Percentiles rank a stretch among this genome's conserved stretches.
Evolutionary conservation across 2,329 filamentous ascomycete genomes (phyloP).

Genomic region (Aspergillus sojae): DNA sequence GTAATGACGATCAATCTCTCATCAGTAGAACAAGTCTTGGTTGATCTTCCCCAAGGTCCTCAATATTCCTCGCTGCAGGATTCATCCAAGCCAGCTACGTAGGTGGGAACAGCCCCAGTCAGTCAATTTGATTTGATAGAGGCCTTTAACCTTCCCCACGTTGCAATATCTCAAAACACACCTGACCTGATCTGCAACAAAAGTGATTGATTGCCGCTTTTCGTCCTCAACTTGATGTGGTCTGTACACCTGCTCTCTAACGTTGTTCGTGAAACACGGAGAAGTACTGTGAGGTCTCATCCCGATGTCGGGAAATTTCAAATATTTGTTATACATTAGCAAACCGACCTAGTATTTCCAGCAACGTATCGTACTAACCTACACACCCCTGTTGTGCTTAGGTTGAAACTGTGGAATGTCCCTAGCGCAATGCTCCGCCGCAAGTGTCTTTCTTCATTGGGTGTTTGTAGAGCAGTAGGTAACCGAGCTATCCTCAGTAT

Average conservation of each 20-base stretch:
- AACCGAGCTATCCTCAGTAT: background rate
- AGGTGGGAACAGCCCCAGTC: background rate
- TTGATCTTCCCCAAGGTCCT: slow-evolving; percentile 11
- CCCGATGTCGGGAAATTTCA: background rate
- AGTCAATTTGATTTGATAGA: slow-evolving; percentile 1
- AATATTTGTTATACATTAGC: background rate
- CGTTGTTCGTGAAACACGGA: background rate
- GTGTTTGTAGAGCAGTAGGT: background rate
- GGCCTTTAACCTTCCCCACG: background rate
- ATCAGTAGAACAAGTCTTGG: background rate
- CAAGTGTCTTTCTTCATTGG: background rate
- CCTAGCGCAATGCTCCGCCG: background rate
- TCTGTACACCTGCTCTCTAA: background rate
- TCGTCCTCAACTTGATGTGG: too few species aligned
- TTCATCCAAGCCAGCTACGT: background rate
- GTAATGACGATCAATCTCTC: slow-evolving; percentile 10
- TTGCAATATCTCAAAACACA: slow-evolving; percentile 1
- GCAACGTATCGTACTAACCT: background rate
- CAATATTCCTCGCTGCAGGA: background rate
- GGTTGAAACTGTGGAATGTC: background rate
- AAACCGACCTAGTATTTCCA: background rate
- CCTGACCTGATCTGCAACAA: background rate
- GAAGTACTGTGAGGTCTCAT: background rate
- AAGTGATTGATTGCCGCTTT: background rate
- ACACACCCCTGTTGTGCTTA: background rate